These are phyloP conservation scores for Linaria vulgaris DNA, from an alignment of 257 asterid species.

Conservation along the genomic window DNA sequence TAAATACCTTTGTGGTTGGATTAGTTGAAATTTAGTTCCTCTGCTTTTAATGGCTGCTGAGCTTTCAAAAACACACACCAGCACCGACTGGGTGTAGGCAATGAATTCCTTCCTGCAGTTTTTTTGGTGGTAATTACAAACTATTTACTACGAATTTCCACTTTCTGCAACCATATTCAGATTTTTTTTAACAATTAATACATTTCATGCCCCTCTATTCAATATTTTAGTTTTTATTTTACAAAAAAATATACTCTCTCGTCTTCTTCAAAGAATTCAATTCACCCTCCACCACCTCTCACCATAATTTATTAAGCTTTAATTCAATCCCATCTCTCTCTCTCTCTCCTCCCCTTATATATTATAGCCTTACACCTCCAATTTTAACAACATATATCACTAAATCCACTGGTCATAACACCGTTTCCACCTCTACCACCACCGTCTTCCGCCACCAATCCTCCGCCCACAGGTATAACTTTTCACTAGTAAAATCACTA, in stretches of 20 bases:
- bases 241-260: too few species aligned
- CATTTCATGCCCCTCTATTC: conserved; percentile 25
- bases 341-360: conserved; percentile 36
- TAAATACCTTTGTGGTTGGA: conserved; percentile 53
- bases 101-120: conserved; percentile 59
- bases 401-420: conserved; percentile 3
- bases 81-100: conserved; percentile 47
- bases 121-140: conserved; percentile 40
- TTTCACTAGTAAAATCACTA: too few species aligned
- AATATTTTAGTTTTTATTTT: too few species aligned
- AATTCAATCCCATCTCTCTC: conserved; percentile 44
- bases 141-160: conserved; percentile 55
- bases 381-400: too few species aligned
- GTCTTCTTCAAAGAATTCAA: conserved; percentile 29
- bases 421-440: too few species aligned
- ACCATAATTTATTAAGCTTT: conserved; percentile 55
- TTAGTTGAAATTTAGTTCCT: conserved; percentile 48
- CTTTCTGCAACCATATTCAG: conserved; percentile 52
- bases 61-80: conserved; percentile 25
- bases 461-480: too few species aligned
- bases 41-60: conserved; percentile 49
- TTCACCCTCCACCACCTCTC: conserved; percentile 39
- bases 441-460: too few species aligned
- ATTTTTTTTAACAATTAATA: conserved; percentile 46
- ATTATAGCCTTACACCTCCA: conserved; percentile 32